Evolutionary conservation across 352 stramenopile species (phyloP).

Genomic region (Phytophthora crassamura): DNA sequence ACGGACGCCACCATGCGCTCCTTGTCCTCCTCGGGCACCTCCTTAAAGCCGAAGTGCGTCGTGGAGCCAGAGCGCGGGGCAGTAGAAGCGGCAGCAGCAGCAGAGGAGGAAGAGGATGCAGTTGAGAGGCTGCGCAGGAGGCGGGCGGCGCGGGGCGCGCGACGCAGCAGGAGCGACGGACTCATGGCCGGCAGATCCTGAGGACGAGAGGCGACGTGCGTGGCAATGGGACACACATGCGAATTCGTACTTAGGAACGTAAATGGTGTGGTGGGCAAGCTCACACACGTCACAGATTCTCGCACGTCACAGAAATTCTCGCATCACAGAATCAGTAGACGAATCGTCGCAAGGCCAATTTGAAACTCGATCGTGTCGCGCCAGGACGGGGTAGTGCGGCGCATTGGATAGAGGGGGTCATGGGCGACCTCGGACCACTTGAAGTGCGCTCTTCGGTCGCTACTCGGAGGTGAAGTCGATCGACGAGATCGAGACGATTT

Average conservation of each 20-base stretch:
- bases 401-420: too few species aligned
- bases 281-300: conserved; percentile 3
- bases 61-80: conserved; percentile 35
- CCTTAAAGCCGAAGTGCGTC: conserved; percentile 91
- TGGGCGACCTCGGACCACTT: too few species aligned
- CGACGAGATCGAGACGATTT: too few species aligned
- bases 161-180: conserved; percentile 21
- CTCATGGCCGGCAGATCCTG: conserved; percentile 23
- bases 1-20: conserved; percentile 96
- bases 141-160: conserved; percentile 14
- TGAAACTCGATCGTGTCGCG: too few species aligned
- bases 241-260: too few species aligned
- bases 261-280: too few species aligned
- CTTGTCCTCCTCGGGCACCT: conserved; percentile 93
- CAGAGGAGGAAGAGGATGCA: background rate
- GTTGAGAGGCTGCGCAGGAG: conserved; percentile 29
- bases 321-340: too few species aligned
- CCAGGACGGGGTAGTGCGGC: too few species aligned
- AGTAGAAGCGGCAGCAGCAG: background rate
- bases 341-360: too few species aligned
- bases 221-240: conserved; percentile 14
- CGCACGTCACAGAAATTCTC: background rate
- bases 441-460: too few species aligned
- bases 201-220: conserved; percentile 7
- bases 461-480: too few species aligned